Conservation (phyloP, 2,329 filamentous ascomycete species). For the Ophiostoma sp. region DNA sequence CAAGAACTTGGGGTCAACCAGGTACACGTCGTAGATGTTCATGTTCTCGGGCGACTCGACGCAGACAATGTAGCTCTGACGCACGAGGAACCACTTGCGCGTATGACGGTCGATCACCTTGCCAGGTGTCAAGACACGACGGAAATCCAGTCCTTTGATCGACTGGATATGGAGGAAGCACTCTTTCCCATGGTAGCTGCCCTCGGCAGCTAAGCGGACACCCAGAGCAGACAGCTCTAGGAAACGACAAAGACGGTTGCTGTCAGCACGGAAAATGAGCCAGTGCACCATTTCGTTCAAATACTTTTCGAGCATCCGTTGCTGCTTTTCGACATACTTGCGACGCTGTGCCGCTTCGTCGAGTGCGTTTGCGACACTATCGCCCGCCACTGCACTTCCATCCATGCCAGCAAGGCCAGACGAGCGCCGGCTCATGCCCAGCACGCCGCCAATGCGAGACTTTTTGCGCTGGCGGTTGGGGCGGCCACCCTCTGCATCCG, state of each 20-base stretch:
- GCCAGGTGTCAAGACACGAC: constrained; percentile 54
- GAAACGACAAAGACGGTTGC: constrained; percentile 92
- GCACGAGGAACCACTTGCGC: constrained; percentile 96
- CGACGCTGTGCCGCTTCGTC: constrained; percentile 51
- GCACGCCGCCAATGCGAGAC: constrained; percentile 48
- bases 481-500: constrained; percentile 54
- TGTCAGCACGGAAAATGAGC: constrained; percentile 94
- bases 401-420: constrained; percentile 47
- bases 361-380: constrained; percentile 41
- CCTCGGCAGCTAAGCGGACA: constrained; percentile 87
- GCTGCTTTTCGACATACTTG: constrained; percentile 74
- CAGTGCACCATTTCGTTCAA: constrained; percentile 90
- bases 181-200: constrained; percentile 96
- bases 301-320: constrained; percentile 81
- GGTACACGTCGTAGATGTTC: constrained; percentile 97
- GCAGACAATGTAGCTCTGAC: constrained; percentile 94
- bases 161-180: constrained; percentile 82
- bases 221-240: constrained; percentile 90
- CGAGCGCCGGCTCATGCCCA: constrained; percentile 50
- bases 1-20: constrained; percentile 85
- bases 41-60: constrained; percentile 98
- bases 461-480: constrained; percentile 38
- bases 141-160: constrained; percentile 38
- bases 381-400: constrained; percentile 36
- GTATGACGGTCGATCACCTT: constrained; percentile 77